phyloP scores from a whole-genome alignment of 352 stramenopile species.

The Phytophthora cactorum region DNA sequence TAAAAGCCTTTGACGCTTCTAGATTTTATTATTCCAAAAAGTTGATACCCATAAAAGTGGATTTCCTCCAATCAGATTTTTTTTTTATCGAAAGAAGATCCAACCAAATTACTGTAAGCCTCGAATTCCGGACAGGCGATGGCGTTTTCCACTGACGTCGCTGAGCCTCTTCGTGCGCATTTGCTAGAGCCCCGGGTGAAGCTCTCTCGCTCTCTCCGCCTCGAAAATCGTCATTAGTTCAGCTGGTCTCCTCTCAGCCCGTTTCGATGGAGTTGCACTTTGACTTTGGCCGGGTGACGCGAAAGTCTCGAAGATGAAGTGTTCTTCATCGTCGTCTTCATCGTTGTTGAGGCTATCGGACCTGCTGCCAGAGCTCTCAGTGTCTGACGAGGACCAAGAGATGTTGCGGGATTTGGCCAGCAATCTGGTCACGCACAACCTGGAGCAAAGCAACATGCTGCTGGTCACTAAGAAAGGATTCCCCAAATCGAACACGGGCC shows the following conservation, averaged over 20 bases:
- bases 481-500: constrained; percentile 15
- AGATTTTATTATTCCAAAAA: background rate
- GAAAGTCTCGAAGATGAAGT: constrained; percentile 9
- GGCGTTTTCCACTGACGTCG: constrained; percentile 4
- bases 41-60: background rate
- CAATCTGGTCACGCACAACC: constrained; percentile 33
- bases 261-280: constrained; percentile 10
- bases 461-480: constrained; percentile 37
- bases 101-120: background rate
- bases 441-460: constrained; percentile 39
- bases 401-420: constrained; percentile 32
- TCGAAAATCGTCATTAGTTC: background rate
- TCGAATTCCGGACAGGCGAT: constrained; percentile 13
- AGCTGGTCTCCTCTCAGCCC: background rate
- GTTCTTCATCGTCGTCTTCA: background rate
- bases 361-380: constrained; percentile 17
- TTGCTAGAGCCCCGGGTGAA: background rate
- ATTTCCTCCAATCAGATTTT: constrained; percentile 10
- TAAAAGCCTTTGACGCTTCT: too few relatives aligned
- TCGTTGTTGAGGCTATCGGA: constrained; percentile 4
- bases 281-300: background rate
- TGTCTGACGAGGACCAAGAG: constrained; percentile 18
- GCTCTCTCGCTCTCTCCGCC: background rate
- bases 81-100: constrained; percentile 10
- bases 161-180: background rate